These are phyloP conservation scores for Malassezia sympodialis DNA, from an alignment of 1,284 basidiomycete species.

Conservation along the genomic window DNA sequence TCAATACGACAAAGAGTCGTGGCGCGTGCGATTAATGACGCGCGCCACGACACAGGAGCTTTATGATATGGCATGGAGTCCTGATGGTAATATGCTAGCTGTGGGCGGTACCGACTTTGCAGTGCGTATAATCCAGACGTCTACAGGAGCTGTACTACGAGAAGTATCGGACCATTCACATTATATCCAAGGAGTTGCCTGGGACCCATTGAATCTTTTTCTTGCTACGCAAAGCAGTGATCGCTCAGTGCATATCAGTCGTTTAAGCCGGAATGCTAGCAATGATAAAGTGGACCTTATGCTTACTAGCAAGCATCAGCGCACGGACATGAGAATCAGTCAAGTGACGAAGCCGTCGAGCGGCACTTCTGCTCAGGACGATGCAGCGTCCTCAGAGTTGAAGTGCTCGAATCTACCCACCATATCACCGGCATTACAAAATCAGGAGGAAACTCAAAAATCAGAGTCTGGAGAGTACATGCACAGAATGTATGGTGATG, in stretches of 20 bases:
- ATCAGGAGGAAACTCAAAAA: conserved; percentile 12
- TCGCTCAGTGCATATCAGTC: conserved; percentile 38
- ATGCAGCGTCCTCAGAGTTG: conserved; percentile 5
- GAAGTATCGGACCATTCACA: conserved; percentile 45
- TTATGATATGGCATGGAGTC: conserved; percentile 95
- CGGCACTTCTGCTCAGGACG: conserved; percentile 28
- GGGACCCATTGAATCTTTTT: conserved; percentile 43
- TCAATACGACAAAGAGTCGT: conserved; percentile 83
- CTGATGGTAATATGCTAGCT: conserved; percentile 81
- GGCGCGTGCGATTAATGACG: conserved; percentile 82
- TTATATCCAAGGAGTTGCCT: conserved; percentile 47
- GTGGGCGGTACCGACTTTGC: conserved; percentile 94
- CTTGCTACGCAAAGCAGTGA: conserved; percentile 46
- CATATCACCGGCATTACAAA: neutral
- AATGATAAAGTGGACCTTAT: neutral
- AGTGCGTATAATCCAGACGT: conserved; percentile 68
- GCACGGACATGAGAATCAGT: neutral
- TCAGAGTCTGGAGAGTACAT: conserved; percentile 5
- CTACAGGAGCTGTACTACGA: conserved; percentile 52
- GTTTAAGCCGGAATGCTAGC: conserved; percentile 16
- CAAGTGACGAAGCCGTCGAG: neutral
- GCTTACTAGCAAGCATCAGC: neutral
- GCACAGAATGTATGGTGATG: conserved; percentile 71
- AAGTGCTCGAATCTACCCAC: neutral
- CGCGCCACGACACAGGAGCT: conserved; percentile 61